Base-by-base conservation (phyloP, 495 filamentous ascomycete genomes). In the Talaromyces thailandensis region DNA sequence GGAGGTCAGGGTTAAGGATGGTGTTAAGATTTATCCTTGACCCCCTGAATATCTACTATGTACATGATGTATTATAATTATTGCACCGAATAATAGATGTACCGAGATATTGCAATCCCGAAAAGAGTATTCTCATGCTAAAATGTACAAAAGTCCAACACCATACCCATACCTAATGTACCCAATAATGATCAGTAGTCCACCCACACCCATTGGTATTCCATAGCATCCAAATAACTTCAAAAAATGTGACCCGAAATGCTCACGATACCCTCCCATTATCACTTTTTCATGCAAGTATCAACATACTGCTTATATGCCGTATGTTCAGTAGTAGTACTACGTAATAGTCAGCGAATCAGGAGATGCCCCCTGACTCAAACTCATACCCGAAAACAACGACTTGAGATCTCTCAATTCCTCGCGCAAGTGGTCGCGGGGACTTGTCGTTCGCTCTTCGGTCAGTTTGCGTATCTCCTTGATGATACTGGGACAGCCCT, bases 401-500 rank as follows among this genome's bases (percentile, higher is more conserved):
- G 84, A 82, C 65, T 85, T 91, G 74, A 95, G 87, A 65, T 93
- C 87, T 53, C 86, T 82, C 12, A 95, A 73, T 65, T 86, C 85
- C 66, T 89, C 84, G 11, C 81, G 81, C 64, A 85, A 79, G 11
- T 84, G 71, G 60, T 90, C 87, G 26, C 81, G 81, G 43, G 79
- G 83, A 64, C 85, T 85, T n/a, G 67, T 72, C 3, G 73, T 76
- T 53, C 89, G 85, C 56, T 93, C 88, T 64, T 89, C 84, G 2
- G 88, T 87, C 73, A 93, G 88, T 26, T 80, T 78, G n/a, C 91
- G 86, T 57, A 95, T 85, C 63, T 81, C 86, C 28, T 87, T 88
- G 35, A 95, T 77, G 31, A 94, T 82, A 6, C 82, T 78, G 3
- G 83, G 82, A 66, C 86, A 88, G 23, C 83, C 85, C 50, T 32